A percentile compares a stretch with the other conserved stretches of the same genome.
Conservation (phyloP, 2,329 filamentous ascomycete species). For the Apiospora koreana region DNA sequence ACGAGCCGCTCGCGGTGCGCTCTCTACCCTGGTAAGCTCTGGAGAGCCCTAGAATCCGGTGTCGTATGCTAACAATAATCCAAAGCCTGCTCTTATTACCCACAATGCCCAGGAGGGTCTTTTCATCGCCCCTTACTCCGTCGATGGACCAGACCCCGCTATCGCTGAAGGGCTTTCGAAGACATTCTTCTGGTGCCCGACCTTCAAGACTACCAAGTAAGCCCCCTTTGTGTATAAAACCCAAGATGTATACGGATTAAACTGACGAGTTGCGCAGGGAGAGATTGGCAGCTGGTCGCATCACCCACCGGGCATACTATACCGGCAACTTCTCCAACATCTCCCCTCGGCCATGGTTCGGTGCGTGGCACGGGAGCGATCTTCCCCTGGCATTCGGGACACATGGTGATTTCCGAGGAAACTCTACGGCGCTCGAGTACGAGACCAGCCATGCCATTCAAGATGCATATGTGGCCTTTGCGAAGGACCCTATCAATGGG, state of each 20-base stretch:
- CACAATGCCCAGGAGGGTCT: constrained; percentile 27
- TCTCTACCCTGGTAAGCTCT: constrained; percentile 32
- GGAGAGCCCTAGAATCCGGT: constrained; percentile 18
- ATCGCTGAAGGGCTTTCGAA: constrained; percentile 17
- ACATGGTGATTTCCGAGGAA: constrained; percentile 13
- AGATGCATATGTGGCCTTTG: constrained; percentile 15
- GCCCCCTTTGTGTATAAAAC: not conserved
- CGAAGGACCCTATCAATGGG: not conserved
- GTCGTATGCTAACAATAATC: not conserved
- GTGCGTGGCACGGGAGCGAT: constrained; percentile 16
- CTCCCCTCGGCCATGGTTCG: constrained; percentile 15
- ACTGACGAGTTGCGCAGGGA: not conserved
- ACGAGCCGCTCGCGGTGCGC: constrained; percentile 27
- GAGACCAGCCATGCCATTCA: constrained; percentile 15
- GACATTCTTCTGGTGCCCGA: constrained; percentile 26
- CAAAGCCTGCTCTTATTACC: constrained; percentile 16
- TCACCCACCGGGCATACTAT: constrained; percentile 29
- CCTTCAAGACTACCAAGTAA: constrained; percentile 18
- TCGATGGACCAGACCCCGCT: constrained; percentile 18
- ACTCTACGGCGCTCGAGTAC: constrained; percentile 15
- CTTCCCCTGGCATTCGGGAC: constrained; percentile 17
- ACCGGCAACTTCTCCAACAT: constrained; percentile 29
- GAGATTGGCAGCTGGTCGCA: constrained; percentile 20
- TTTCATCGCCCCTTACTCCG: constrained; percentile 21
- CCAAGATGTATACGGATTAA: not conserved